Base-by-base conservation (phyloP, 2,329 filamentous ascomycete genomes). In the Paecilomyces variotii region DNA sequence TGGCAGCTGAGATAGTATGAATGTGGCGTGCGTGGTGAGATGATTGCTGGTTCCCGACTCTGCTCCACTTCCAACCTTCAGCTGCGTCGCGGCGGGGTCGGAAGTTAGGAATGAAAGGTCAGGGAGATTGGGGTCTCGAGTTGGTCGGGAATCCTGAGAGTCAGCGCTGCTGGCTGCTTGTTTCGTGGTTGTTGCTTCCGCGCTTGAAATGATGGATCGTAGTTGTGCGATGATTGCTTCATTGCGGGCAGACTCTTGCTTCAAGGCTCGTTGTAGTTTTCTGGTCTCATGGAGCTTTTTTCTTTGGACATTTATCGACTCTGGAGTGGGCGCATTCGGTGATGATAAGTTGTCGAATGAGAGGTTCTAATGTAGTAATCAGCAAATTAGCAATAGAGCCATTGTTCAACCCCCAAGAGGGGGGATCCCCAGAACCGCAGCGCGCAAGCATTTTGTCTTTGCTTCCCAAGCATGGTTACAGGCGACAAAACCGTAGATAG, bases 1-100 rank as follows among this genome's bases (percentile, higher is more conserved):
- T 28, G 91, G 90, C 24, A 97, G 79, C 70, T 97, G 93, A 1
- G 88, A 89, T 24, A 95, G 80, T 0, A 90, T 86, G 72, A 97
- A 96, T 28, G 78, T 80, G 12, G 81, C 79, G 58, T 76, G 79
- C 56, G 76, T 80, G 61, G 76, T 79, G 59, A 76, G 69, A 51
- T 68, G 72, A 28, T 68, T 74, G 5, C 39, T 45, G 39, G 39
- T 45, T 45, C 39, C 39, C n/a, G 39, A 45, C 9, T 45, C 39
- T 58, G 63, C 68, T 58, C 67, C 69, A 62, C 72, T 67, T 5
- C 74, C 74, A 59, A 83, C 71, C 24, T 78, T 78, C 49, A 83
- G 70, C 45, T 74, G 68, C 56, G 76, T 74, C 2, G 80, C 79
- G 14, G 78, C 74, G 0, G 76, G 71, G 14, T 74, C 76, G 61